A percentile compares a stretch with the other conserved stretches of the same genome.
phyloP scores from a whole-genome alignment of 257 asterid species.

The Capsicum pubescens region DNA sequence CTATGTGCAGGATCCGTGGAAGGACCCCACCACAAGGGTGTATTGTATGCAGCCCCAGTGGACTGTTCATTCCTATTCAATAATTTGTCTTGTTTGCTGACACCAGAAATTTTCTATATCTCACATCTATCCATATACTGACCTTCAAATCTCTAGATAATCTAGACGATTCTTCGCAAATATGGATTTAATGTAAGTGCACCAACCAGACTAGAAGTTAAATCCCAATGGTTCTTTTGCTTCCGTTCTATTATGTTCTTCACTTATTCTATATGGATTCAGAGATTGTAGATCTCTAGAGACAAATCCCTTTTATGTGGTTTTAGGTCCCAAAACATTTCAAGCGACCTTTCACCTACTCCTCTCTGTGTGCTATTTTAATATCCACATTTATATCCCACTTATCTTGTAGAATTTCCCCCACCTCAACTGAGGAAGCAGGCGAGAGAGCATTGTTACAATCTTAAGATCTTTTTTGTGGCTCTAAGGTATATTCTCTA shows the following conservation, averaged over 20 bases:
- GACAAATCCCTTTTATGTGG: neutral
- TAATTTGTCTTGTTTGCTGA: neutral
- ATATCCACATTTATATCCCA: neutral
- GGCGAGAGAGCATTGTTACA: neutral
- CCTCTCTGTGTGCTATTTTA: neutral
- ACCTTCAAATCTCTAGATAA: slow-evolving; percentile 4
- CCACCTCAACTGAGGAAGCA: neutral
- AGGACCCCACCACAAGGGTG: too few relatives aligned
- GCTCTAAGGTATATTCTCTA: neutral
- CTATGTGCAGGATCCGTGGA: too few relatives aligned
- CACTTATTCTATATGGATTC: slow-evolving; percentile 4
- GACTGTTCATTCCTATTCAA: slow-evolving; percentile 16
- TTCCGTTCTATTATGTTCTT: slow-evolving; percentile 23
- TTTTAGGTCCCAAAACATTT: slow-evolving; percentile 9
- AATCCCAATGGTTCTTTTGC: neutral
- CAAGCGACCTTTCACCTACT: neutral
- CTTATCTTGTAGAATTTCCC: neutral
- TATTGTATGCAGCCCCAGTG: too few relatives aligned
- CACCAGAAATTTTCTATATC: neutral
- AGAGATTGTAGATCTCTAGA: neutral
- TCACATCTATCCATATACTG: slow-evolving; percentile 13
- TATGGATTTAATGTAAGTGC: neutral
- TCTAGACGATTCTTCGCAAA: neutral
- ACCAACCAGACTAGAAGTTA: neutral
- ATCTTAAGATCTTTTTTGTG: neutral